Conservation (phyloP, 352 stramenopile species). For the Phytophthora podocarpi region DNA sequence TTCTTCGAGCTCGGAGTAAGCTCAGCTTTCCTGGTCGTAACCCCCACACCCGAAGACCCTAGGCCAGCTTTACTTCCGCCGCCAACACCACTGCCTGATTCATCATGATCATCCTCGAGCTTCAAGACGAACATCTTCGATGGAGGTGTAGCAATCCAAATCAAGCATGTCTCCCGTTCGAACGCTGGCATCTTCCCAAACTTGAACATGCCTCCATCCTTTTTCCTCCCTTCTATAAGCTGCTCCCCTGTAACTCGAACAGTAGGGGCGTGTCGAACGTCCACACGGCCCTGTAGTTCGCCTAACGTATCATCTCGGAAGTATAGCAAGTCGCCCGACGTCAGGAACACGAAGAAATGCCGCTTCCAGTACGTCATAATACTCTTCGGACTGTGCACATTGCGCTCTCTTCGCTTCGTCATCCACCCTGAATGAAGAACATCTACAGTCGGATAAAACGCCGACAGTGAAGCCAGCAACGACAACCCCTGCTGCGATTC, state of each 20-base stretch:
- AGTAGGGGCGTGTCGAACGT: conserved; percentile 78
- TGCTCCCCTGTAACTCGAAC: conserved; percentile 79
- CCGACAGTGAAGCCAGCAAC: conserved; percentile 72
- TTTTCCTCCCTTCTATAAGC: conserved; percentile 77
- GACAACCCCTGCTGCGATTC: conserved; percentile 81
- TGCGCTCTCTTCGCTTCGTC: conserved; percentile 77
- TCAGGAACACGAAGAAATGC: conserved; percentile 81
- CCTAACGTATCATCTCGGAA: conserved; percentile 77
- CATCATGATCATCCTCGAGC: conserved; percentile 70
- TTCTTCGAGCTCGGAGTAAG: conserved; percentile 73
- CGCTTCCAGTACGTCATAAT: conserved; percentile 89
- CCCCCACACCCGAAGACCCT: conserved; percentile 24
- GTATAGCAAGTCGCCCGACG: conserved; percentile 76
- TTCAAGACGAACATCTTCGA: conserved; percentile 89
- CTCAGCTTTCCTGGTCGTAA: conserved; percentile 50
- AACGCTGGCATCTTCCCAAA: conserved; percentile 65
- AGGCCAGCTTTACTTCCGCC: conserved; percentile 24
- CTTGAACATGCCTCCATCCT: conserved; percentile 72
- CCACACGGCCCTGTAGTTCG: conserved; percentile 74
- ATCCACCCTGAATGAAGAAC: conserved; percentile 74
- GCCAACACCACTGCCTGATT: conserved; percentile 18
- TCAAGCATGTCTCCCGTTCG: conserved; percentile 68
- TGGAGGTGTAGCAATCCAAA: conserved; percentile 83
- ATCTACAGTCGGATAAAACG: conserved; percentile 77
- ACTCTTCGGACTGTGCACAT: conserved; percentile 69